These are phyloP conservation scores for Neofusicoccum laricinum DNA, from an alignment of 2,329 filamentous ascomycete species.

Conservation along the genomic window DNA sequence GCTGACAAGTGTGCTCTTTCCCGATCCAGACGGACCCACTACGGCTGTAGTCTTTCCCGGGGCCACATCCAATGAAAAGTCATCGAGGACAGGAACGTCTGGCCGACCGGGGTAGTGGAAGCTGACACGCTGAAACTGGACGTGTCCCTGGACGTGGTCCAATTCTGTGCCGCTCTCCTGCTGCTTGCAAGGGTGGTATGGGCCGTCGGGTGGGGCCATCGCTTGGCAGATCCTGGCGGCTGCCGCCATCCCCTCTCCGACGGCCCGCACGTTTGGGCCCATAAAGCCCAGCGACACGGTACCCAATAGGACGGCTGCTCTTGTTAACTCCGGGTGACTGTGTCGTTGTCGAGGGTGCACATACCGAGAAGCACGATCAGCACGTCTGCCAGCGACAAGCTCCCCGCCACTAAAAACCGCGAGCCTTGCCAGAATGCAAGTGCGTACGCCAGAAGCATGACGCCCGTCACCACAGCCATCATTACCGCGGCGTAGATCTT, in stretches of 20 bases:
- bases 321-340: neutral
- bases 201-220: conserved; percentile 46
- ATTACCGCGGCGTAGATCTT: neutral
- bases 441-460: conserved; percentile 8
- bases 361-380: conserved; percentile 59
- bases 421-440: conserved; percentile 14
- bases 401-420: neutral
- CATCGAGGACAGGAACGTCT: conserved; percentile 84
- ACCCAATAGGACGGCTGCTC: neutral
- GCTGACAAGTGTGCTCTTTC: conserved; percentile 92
- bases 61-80: conserved; percentile 74
- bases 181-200: neutral
- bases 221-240: conserved; percentile 90
- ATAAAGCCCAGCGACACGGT: conserved; percentile 23
- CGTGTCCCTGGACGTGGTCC: conserved; percentile 26
- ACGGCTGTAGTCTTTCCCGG: conserved; percentile 90
- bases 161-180: neutral
- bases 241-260: conserved; percentile 77
- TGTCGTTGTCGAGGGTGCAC: conserved; percentile 43
- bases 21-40: conserved; percentile 89
- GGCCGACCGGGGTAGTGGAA: conserved; percentile 94
- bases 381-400: conserved; percentile 76
- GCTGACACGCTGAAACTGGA: conserved; percentile 78
- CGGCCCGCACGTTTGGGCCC: conserved; percentile 75
- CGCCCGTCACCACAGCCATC: conserved; percentile 2